Base-by-base conservation (phyloP, 2,329 filamentous ascomycete genomes). In the Phialophora chinensis region DNA sequence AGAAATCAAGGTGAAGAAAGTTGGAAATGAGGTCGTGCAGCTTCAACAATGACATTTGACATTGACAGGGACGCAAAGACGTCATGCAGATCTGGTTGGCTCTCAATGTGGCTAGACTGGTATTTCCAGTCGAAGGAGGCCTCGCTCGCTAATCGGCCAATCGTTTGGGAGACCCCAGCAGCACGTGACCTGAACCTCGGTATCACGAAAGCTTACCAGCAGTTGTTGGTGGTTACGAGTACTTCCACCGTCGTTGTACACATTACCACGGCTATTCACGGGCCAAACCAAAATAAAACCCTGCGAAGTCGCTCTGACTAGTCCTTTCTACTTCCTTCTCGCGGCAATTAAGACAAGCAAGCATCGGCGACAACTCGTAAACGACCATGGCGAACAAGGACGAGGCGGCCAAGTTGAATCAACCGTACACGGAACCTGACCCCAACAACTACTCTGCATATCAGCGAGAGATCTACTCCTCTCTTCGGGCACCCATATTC, bases 401-500 rank as follows among this genome's bases (percentile, higher is more conserved):
- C 20, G 59, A 65, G 17, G 35, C 44, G 8, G 31, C 55, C n/a
- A 25, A 57, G 49, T 62, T 60, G 58, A 70, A 71, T 49, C 67
- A 66, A 42, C 60, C 67, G 3, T 72, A 72, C 44, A 66, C 63
- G 4, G 68, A 72, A 44, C 71, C 72, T 2, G 67, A 72, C 23
- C 66, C 68, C 23, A 52, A 64, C 17, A 68, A 65, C 23, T 64
- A 64, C 44, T 69, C 68, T 35, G 44, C 62, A 7, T 72, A 71
- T 58, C 72, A 72, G 54, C 71, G 72, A 27, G 66, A 71, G 20
- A 69, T 73, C 54, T 73, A 72, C 55, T n/a, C 29, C 31, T 66
- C 66, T 23, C 60, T 73, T 2, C 66, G 70, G 8, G 74, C 79
- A 4, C 85, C 86, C 2, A 69, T 77, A 14, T 81, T 87, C 57